phyloP scores from a whole-genome alignment of 495 filamentous ascomycete species.

The Glonium stellatum region DNA sequence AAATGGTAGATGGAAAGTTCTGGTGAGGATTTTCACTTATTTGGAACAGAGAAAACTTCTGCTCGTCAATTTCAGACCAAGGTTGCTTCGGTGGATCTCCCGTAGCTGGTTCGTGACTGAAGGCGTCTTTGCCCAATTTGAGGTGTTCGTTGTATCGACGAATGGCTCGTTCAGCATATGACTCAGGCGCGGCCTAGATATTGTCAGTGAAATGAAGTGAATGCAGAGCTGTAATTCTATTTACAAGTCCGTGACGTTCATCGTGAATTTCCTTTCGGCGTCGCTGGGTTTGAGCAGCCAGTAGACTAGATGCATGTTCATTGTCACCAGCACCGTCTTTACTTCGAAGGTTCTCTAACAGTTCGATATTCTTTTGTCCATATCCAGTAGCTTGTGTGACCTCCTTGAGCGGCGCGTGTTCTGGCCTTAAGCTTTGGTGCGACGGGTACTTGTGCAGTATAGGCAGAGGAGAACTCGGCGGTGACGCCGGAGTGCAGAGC shows the following conservation, averaged over 20 bases:
- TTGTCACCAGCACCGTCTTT: neutral
- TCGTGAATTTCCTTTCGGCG: neutral
- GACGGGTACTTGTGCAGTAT: neutral
- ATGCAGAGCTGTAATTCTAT: neutral
- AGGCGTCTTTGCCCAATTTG: neutral
- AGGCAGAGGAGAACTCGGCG: neutral
- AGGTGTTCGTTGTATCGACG: neutral
- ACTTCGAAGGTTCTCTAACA: neutral
- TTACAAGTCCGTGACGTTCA: neutral
- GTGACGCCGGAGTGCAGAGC: neutral
- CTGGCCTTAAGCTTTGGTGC: neutral
- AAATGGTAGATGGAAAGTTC: neutral
- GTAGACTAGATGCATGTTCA: neutral
- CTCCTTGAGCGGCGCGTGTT: conserved; percentile 1
- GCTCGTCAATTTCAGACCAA: neutral
- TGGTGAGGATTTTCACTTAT: neutral
- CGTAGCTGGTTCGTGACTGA: neutral
- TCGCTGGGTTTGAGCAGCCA: neutral
- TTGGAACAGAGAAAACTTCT: neutral
- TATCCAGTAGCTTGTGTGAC: too few species aligned
- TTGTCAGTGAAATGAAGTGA: neutral
- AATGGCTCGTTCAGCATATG: neutral
- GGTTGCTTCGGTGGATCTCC: neutral
- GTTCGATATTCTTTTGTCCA: conserved; percentile 6
- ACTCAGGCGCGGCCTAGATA: neutral